Evolutionary conservation across 2,329 filamentous ascomycete genomes (phyloP).

Genomic region (Aciculosporium take): DNA sequence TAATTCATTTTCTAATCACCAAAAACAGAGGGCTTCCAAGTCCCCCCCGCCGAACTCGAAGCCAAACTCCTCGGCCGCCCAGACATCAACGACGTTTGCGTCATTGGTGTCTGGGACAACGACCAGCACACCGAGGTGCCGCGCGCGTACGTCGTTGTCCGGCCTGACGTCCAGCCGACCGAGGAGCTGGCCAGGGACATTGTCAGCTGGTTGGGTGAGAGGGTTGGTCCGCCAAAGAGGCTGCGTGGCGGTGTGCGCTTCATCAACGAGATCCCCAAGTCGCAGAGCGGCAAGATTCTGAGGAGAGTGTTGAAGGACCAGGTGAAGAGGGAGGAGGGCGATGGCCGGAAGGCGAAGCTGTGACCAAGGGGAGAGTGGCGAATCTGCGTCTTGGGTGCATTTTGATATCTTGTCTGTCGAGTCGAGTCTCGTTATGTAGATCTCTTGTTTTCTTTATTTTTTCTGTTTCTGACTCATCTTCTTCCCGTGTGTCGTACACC

Average conservation of each 20-base stretch:
- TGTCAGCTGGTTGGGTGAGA: slow-evolving; percentile 30
- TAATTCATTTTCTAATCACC: slow-evolving; percentile 31
- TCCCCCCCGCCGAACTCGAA: slow-evolving; percentile 53
- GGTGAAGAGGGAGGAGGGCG: slow-evolving; percentile 22
- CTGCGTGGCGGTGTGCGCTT: slow-evolving; percentile 59
- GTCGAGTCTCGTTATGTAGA: too few species aligned
- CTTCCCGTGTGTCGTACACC: too few species aligned
- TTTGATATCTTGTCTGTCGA: too few species aligned
- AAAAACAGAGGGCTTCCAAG: slow-evolving; percentile 46
- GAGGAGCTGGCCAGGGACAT: slow-evolving; percentile 22
- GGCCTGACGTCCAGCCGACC: slow-evolving; percentile 21
- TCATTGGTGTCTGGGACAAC: slow-evolving; percentile 45
- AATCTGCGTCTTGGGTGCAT: not conserved
- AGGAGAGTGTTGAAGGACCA: slow-evolving; percentile 33
- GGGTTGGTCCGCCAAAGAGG: slow-evolving; percentile 52
- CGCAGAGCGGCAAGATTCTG: slow-evolving; percentile 38
- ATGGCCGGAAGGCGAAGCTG: slow-evolving; percentile 20
- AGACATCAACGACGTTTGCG: slow-evolving; percentile 43
- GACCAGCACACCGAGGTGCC: slow-evolving; percentile 54
- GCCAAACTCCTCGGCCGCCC: slow-evolving; percentile 29
- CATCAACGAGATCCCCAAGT: slow-evolving; percentile 56
- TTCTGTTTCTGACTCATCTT: too few species aligned
- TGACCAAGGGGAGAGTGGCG: slow-evolving; percentile 10
- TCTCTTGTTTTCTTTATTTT: too few species aligned
- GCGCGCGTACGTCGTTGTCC: slow-evolving; percentile 27